Evolutionary conservation across 208 protist species (phyloP), one percentile per base, ranked within the genome.

Genomic region (Crithidia sp.): DNA sequence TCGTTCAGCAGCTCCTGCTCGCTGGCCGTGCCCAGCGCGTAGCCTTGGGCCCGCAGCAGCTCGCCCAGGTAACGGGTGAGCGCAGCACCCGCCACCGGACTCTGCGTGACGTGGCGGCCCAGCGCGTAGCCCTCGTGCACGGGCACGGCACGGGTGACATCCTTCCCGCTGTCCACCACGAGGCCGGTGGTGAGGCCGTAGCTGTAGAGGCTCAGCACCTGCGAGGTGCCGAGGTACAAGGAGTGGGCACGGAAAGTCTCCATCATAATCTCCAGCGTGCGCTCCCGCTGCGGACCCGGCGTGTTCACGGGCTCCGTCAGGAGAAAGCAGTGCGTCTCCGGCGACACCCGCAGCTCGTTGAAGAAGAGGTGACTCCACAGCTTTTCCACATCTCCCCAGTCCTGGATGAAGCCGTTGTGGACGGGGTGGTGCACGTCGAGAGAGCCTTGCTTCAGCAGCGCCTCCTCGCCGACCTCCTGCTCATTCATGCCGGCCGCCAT

Each of bases 71-170:
- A 94, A 14, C 96, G 68, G 5, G 97, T 98, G 3, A 98, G 67
- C 4, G 66, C 75, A 10, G 83, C 73, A 3, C 97, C 97, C 4
- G 92, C 93, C 44, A 98, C 83, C 5, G 66, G 65, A 58, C 86
- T 94, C 56, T 84, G 60, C 10, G 87, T 85, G 47, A 97, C 90
- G 72, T 97, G 92, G 6, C 94, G 90, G 10, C 87, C 87, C n/a
- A 98, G 79, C 16, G 91, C 80, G 67, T 98, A 98, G 53, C 96
- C 96, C 71, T 98, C 96, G 82, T 98, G 94, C 12, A 98, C 71
- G 9, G 96, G 96, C 49, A 98, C 92, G 3, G 94, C 88, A 17
- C 90, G 58, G 3, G 93, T 95, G 19, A 87, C 50, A 68, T 96
- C 93, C 56, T 90, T 84, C 36, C 96, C 96, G 64, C 91, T 96